These are phyloP conservation scores for Cryphonectria carpinicola DNA, from an alignment of 2,329 filamentous ascomycete species.

Conservation along the genomic window DNA sequence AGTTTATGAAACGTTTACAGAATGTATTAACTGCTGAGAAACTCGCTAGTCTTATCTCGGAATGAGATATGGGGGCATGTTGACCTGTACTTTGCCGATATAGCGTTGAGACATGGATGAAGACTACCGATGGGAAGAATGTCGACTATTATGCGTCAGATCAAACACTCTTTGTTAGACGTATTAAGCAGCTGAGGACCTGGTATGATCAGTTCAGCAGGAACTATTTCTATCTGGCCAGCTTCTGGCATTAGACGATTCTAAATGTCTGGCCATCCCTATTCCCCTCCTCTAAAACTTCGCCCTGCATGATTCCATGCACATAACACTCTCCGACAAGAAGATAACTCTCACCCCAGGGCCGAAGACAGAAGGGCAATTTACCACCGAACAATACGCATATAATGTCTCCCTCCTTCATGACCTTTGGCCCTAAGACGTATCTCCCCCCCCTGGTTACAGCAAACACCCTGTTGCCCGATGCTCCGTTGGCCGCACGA, in stretches of 20 bases:
- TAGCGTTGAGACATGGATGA: background rate
- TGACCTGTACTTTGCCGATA: background rate
- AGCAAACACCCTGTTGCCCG: background rate
- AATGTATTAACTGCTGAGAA: background rate
- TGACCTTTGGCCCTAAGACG: background rate
- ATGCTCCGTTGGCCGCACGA: background rate
- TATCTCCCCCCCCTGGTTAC: background rate
- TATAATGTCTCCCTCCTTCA: background rate
- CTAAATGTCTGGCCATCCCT: background rate
- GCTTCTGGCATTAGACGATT: background rate
- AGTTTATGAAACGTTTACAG: background rate
- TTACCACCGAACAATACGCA: background rate
- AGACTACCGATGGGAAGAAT: background rate
- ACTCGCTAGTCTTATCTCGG: background rate
- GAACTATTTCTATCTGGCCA: background rate
- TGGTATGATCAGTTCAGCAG: background rate
- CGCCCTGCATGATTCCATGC: background rate
- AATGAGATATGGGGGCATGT: background rate
- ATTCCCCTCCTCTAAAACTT: background rate
- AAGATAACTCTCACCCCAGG: background rate
- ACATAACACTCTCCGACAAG: slow-evolving; percentile 6
- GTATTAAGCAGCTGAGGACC: background rate
- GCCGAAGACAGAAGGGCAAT: background rate
- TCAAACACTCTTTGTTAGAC: background rate
- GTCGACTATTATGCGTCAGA: background rate